A percentile compares a stretch with the other conserved stretches of the same genome.
These are phyloP conservation scores for Cercospora beticola DNA, from an alignment of 2,329 filamentous ascomycete species.

Conservation along the genomic window DNA sequence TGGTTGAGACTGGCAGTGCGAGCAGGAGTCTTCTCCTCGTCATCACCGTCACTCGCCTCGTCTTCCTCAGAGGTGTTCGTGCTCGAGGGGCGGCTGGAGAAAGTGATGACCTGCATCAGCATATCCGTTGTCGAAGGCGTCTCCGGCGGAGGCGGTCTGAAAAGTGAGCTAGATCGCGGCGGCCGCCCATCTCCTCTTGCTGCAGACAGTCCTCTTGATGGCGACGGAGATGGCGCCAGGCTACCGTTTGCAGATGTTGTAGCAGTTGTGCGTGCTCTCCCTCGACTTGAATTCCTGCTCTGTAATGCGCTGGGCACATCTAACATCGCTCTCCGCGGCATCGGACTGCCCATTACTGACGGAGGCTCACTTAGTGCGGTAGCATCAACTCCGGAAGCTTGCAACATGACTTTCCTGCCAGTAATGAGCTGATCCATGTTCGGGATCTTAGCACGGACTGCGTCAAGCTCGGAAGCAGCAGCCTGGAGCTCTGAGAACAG, in stretches of 20 bases:
- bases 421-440: slow-evolving; percentile 51
- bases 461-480: slow-evolving; percentile 45
- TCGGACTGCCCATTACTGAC: slow-evolving; percentile 26
- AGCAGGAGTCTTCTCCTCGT: slow-evolving; percentile 28
- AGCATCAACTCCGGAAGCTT: slow-evolving; percentile 45
- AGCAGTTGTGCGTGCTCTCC: slow-evolving; percentile 22
- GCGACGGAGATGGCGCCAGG: slow-evolving; percentile 11
- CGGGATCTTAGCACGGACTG: slow-evolving; percentile 45
- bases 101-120: slow-evolving; percentile 35
- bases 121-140: slow-evolving; percentile 37
- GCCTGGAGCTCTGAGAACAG: slow-evolving; percentile 45
- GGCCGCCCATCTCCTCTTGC: slow-evolving; percentile 6
- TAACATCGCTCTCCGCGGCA: slow-evolving; percentile 9
- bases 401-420: slow-evolving; percentile 52
- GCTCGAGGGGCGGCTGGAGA: slow-evolving; percentile 16
- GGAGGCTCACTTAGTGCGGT: slow-evolving; percentile 28
- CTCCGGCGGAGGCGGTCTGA: slow-evolving; percentile 39
- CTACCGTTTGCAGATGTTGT: slow-evolving; percentile 15
- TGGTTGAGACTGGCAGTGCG: slow-evolving; percentile 48
- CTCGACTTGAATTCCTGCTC: slow-evolving; percentile 26
- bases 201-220: slow-evolving; percentile 17
- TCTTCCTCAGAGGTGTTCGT: background rate
- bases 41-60: slow-evolving; percentile 21
- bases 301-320: slow-evolving; percentile 17
- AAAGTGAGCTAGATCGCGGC: slow-evolving; percentile 26